A percentile compares a stretch with the other conserved stretches of the same genome.
Conservation (phyloP, 495 filamentous ascomycete species). For the Lepidopterella palustris region DNA sequence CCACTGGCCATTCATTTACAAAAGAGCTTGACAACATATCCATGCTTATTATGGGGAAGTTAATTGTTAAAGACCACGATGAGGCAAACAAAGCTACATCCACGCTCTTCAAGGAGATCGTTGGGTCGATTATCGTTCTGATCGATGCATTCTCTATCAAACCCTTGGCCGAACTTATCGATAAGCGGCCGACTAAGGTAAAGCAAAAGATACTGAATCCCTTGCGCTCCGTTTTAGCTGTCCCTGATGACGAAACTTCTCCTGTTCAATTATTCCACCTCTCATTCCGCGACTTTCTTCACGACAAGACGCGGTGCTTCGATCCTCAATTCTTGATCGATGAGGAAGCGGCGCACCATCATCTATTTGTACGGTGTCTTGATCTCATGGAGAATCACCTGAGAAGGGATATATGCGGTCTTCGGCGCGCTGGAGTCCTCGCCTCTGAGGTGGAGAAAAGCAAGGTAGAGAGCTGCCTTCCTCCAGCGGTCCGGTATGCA, state of each 20-base stretch:
- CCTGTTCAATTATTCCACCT: conserved; percentile 41
- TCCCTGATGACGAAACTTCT: conserved; percentile 26
- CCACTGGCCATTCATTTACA: not conserved
- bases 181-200: conserved; percentile 5
- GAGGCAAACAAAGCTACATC: conserved; percentile 1
- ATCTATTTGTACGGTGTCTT: conserved; percentile 25
- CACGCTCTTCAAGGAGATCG: conserved; percentile 26
- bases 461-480: not conserved
- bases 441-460: not conserved
- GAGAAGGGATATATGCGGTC: conserved; percentile 24
- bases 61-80: not conserved
- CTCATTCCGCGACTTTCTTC: conserved; percentile 48
- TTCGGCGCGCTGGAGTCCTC: not conserved
- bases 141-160: conserved; percentile 27
- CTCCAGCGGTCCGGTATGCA: not conserved
- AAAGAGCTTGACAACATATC: conserved; percentile 19
- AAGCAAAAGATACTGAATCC: conserved; percentile 16
- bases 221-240: conserved; percentile 36
- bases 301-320: conserved; percentile 32
- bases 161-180: conserved; percentile 25
- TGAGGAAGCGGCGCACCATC: conserved; percentile 24
- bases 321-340: conserved; percentile 37
- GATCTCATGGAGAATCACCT: conserved; percentile 27
- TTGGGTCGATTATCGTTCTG: conserved; percentile 31
- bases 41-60: conserved; percentile 15